Evolutionary conservation across 2,329 filamentous ascomycete species (phyloP).

Genomic region (Triangularia verruculosa): DNA sequence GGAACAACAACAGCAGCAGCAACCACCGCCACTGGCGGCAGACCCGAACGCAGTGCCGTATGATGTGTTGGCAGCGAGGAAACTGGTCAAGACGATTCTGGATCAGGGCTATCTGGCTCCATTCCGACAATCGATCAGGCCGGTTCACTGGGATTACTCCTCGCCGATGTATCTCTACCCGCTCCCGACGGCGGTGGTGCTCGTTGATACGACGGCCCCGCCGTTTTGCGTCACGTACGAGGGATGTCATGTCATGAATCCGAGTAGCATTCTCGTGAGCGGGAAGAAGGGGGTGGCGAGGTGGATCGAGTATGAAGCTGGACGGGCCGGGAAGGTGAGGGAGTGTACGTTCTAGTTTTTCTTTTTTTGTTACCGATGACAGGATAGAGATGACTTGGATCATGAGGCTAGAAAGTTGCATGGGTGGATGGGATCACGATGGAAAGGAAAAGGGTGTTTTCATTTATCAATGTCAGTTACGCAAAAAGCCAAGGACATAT

Average conservation of each 20-base stretch:
- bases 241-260: conserved; percentile 94
- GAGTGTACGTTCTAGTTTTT: conserved; percentile 45
- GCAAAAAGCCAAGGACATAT: not conserved
- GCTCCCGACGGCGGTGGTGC: conserved; percentile 75
- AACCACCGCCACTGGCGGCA: conserved; percentile 1
- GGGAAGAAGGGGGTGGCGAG: conserved; percentile 66
- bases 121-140: conserved; percentile 75
- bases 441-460: not conserved
- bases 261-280: conserved; percentile 69
- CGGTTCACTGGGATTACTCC: conserved; percentile 87
- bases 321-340: conserved; percentile 58
- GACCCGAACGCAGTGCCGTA: conserved; percentile 36
- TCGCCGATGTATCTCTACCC: conserved; percentile 79
- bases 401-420: not conserved
- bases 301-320: conserved; percentile 85
- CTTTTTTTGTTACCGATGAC: not conserved
- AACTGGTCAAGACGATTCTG: conserved; percentile 85
- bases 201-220: conserved; percentile 78
- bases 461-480: not conserved
- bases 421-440: not conserved
- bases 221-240: conserved; percentile 90
- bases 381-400: not conserved
- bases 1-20: conserved; percentile 18
- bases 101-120: conserved; percentile 88
- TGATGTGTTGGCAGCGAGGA: conserved; percentile 61